Evolutionary conservation across 2,329 filamentous ascomycete genomes (phyloP), one percentile per base, ranked within the genome.

Genomic region (Metarhizium album): DNA sequence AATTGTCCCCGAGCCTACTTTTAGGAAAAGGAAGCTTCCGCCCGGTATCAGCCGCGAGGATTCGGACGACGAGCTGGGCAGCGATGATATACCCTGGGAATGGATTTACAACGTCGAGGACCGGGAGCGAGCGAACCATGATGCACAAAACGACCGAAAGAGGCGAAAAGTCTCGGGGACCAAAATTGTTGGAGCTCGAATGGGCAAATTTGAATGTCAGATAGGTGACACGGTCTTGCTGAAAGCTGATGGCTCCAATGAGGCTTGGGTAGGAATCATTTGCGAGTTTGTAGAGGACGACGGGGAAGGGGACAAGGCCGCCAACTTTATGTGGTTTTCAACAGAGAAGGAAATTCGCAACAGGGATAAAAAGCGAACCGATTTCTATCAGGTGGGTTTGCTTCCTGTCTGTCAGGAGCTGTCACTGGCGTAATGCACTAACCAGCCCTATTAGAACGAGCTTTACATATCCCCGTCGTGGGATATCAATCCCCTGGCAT

Each of bases 291-390:
- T 83, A 38, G 83, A 91, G 45, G 80, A 83, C 31, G 83, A 87
- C 20, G 83, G 86, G 13, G 64, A 69, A 16, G 67, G 63, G 23
- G 67, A 86, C 42, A 96, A 89, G 73, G 82, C 84, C 24, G 91
- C 87, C 50, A 86, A 85, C 55, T 93, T 98, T 62, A 84, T 96
- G 77, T 98, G 93, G 93, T 96, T 98, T 64, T 90, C 87, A 0
- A 89, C 87, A 0, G 87, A 95, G 60, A 87, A 86, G 61, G 91
- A 97, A 68, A 88, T 96, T 54, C 80, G 84, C 27, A 93, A 87
- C 60, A 86, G 84, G 63, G 79, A 82, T 52, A 91, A 87, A 69
- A 95, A 93, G 70, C 76, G 89, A 61, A 77, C 73, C 13, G 93
- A 98, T 67, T 88, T 81, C 53, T 67, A 94, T 48, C 80, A 80